Evolutionary conservation across 208 protist species (phyloP), one percentile per base, ranked within the genome.

Genomic region (Acanthamoeba triangularis): DNA sequence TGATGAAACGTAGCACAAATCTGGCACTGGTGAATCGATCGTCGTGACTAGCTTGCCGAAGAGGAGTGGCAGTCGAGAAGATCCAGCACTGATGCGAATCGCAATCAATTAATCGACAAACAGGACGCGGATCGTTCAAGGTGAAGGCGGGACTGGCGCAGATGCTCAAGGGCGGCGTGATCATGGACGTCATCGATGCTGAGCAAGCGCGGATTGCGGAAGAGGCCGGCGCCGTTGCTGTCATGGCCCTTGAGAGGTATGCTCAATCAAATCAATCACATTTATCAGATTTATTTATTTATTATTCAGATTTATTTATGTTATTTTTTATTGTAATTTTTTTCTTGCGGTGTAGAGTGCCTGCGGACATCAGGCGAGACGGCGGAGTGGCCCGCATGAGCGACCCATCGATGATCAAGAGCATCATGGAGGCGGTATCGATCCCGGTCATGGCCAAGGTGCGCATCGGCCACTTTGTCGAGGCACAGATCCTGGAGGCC

Each of bases 121-220:
- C 76, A 35, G 37, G 41, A 23, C 67, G 52, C 33, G 96, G 41
- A 11, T 96, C 96, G 28, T 96, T 96, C 94, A 91, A 74, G 49
- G 95, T 98, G 18, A 99, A 99, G 96, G 74, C 78, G 28, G 98
- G 98, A n/a, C 94, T 99, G 1, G 98, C 98, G 0, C 93, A 98
- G 96, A 99, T 99, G 98, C 95, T 99, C 47, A 97, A 98, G 95
- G 98, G 98, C 28, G 98, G 98, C 35, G 98, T 99, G 30, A 99
- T 99, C 96, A 99, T 99, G 98, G 98, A 99, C 94, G 98, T 99
- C 2, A 95, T 98, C 30, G 98, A 98, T 95, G 94, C 95, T n/a
- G 98, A 99, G 93, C 98, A 99, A 96, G 98, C 98, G 14, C 94
- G 97, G 67, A 98, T 99, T 84, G 98, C 98, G 25, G 98, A 99